Base-by-base conservation (phyloP, 2,329 filamentous ascomycete genomes). In the Aspergillus calidoustus region DNA sequence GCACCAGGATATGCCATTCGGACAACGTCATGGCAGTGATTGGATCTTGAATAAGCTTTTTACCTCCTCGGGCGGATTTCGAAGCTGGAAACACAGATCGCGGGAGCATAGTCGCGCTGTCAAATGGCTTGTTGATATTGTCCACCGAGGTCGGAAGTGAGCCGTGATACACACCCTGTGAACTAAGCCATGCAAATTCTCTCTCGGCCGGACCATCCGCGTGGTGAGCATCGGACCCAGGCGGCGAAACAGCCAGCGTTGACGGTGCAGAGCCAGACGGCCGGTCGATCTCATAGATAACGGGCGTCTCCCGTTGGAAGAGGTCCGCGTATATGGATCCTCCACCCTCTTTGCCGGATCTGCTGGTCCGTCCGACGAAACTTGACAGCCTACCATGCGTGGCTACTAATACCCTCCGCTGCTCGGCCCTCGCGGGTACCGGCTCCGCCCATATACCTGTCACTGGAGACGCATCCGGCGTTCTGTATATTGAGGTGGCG, bases 161-260 rank as follows among this genome's bases (percentile, higher is more conserved):
- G n/a, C 95, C 95, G 71, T 96, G 91, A 64, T 92, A 91, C 3
- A 98, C 86, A 7, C 95, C 94, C 66, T 96, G 90, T 0, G 90
- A 88, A 9, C 89, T 92, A 4, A 98, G 84, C 95, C 95, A 99
- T 0, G 93, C 95, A 79, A 93, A 99, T 41, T 74, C 73, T 59
- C 72, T 74, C 23, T 95, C 91, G 0, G 83, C 57, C 25, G 69
- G 66, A 7, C 71, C 72, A 31, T 83, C 79, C 5, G 83, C 79
- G 54, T 88, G 86, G 47, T 89, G 86, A 4, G 72, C 79, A 68
- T 89, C 87, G 17, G 87, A 81, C 2, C 84, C 77, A 67, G 96
- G 91, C 0, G 94, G 92, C 17, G 92, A 94, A 17, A 96, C 84
- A 1, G 88, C 88, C 38, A 98, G 81, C 1, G 84, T 81, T 1